Evolutionary conservation across 768 basidiomycete genomes (phyloP), one percentile per base, ranked within the genome.

Genomic region (Pleurotus giganteus): DNA sequence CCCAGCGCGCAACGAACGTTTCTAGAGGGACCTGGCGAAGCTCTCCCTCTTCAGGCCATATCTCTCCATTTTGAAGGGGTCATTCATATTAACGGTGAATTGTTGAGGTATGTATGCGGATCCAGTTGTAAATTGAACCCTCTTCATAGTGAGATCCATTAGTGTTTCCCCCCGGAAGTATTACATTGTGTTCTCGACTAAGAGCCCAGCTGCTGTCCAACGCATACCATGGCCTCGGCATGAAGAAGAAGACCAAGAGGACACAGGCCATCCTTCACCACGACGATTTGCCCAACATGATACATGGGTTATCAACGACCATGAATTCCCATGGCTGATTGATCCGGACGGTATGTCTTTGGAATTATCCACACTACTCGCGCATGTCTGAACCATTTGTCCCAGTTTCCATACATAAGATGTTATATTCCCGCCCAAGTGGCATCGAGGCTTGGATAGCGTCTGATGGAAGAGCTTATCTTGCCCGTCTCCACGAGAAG

Each of bases 401-500:
- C 44, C 13, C 58, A 91, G 91, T 90, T 7, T 74, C 76, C n/a
- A 77, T 92, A n/a, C 67, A 68, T 8, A 75, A 83, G 52, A 85
- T 94, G n/a, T 63, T 77, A 23, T 72, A 83, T 61, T 82, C 83
- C 36, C 77, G 81, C 53, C 63, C 71, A 3, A 80, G 82, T 21
- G 82, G 82, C 21, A 80, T 84, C 11, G 91, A 93, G 68, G 83
- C 83, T 0, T 94, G 91, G 91, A 80, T 91, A 44, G 90, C 91
- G 2, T 90, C 89, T 4, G 91, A 94, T 58, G 91, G 91, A 34
- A 73, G 90, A 62, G 89, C 80, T 8, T 94, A 94, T 64, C 81
- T 91, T 58, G 89, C 90, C 5, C 82, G 82, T 55, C 71, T 91
- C 21, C 73, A 74, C 46, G 83, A 84, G 57, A 70, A 46, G 56